Conservation (phyloP, 2,329 filamentous ascomycete genomes). For the Cladorrhinum sp. region DNA sequence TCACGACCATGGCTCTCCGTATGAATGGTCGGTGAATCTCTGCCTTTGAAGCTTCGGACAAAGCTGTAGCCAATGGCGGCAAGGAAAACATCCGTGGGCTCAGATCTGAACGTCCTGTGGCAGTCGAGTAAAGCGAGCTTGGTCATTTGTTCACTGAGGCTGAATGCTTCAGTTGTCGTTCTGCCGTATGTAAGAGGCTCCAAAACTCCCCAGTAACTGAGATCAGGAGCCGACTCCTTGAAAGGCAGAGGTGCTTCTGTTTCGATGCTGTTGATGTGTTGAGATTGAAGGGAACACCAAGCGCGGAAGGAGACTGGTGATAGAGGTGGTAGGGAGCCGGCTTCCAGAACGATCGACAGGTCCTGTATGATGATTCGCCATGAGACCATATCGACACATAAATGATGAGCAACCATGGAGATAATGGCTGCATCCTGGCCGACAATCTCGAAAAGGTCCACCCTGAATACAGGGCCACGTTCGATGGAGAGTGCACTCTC, state of each 20-base stretch:
- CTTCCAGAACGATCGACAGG: conserved; percentile 21
- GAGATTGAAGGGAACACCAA: conserved; percentile 20
- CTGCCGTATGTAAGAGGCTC: conserved; percentile 20
- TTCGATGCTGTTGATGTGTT: conserved; percentile 13
- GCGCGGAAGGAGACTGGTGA: conserved; percentile 17
- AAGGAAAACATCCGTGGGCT: conserved; percentile 24
- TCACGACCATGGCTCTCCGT: conserved; percentile 25
- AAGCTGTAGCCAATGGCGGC: conserved; percentile 23
- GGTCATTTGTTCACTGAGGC: conserved; percentile 17
- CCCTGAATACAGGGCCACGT: conserved; percentile 24
- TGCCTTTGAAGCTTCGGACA: conserved; percentile 19
- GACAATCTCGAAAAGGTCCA: conserved; percentile 17
- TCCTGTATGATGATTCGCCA: conserved; percentile 27
- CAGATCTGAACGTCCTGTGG: conserved; percentile 24
- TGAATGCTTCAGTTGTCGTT: conserved; percentile 19
- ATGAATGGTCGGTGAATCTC: conserved; percentile 19
- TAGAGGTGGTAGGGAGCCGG: conserved; percentile 14
- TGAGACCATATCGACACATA: conserved; percentile 25
- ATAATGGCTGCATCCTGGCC: conserved; percentile 14
- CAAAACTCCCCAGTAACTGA: conserved; percentile 21
- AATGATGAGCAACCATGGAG: conserved; percentile 25
- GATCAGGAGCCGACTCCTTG: conserved; percentile 11
- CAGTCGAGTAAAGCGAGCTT: conserved; percentile 19
- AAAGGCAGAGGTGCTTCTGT: conserved; percentile 19
- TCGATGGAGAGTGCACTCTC: conserved; percentile 21